A percentile compares a stretch with the other conserved stretches of the same genome.
These are phyloP conservation scores for Stagonosporopsis rhizophila DNA, from an alignment of 2,329 filamentous ascomycete species.

Conservation along the genomic window DNA sequence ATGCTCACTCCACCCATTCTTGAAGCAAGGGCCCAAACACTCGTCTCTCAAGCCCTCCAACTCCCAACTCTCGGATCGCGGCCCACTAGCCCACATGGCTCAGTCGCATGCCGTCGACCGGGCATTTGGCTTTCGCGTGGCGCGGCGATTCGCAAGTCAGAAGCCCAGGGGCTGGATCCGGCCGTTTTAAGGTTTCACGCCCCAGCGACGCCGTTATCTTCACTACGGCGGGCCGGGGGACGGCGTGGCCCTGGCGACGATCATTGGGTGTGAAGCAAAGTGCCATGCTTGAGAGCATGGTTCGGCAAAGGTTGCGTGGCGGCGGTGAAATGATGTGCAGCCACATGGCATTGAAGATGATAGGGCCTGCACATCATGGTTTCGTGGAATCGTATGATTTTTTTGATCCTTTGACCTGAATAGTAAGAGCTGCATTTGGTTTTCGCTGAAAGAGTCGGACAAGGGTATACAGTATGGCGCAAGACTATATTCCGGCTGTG, in stretches of 20 bases:
- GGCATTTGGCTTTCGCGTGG: background rate
- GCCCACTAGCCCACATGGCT: no score
- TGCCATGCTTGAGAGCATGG: background rate
- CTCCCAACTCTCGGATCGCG: background rate
- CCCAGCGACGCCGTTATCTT: background rate
- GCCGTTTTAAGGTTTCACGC: background rate
- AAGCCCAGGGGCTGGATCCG: background rate
- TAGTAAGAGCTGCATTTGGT: background rate
- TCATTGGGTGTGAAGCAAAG: background rate
- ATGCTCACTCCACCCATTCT: background rate
- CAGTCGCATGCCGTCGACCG: background rate
- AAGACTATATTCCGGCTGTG: constrained; percentile 21
- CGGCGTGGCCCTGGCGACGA: no score
- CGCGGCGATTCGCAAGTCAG: background rate
- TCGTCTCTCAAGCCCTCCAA: background rate
- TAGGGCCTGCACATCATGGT: background rate
- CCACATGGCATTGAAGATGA: background rate
- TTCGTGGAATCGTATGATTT: background rate
- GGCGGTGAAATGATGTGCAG: background rate
- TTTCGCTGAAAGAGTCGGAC: background rate
- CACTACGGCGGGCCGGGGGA: background rate
- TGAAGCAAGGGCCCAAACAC: background rate
- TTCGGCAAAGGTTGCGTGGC: background rate
- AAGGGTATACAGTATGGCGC: constrained; percentile 3
- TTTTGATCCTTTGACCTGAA: background rate